Evolutionary conservation across 2,329 filamentous ascomycete genomes (phyloP).

Genomic region (Colletotrichum sp.): DNA sequence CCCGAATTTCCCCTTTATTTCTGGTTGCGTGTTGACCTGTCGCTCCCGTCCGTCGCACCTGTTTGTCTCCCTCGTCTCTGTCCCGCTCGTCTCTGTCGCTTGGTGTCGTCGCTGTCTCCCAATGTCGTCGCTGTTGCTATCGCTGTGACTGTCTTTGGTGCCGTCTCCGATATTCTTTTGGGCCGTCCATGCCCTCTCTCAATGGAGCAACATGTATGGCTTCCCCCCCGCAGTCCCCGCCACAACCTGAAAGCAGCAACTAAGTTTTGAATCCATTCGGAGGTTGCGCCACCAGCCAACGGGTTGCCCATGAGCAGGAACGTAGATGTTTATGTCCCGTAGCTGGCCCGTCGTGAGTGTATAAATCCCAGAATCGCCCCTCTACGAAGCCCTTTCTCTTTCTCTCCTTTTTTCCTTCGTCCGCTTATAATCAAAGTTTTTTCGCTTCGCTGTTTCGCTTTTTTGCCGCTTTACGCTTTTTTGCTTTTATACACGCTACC

Average conservation of each 20-base stretch:
- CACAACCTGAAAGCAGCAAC: neutral
- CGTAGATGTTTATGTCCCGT: neutral
- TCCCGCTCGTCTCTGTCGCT: neutral
- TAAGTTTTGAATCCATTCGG: neutral
- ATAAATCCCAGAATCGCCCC: neutral
- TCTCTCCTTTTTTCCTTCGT: neutral
- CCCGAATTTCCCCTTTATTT: neutral
- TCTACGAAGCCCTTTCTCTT: neutral
- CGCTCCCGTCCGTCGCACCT: neutral
- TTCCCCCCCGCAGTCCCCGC: too few relatives aligned
- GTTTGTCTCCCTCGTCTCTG: neutral
- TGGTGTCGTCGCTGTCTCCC: neutral
- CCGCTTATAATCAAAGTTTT: neutral
- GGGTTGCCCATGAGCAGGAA: neutral
- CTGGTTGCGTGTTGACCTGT: fast-evolving
- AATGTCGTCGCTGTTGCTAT: neutral
- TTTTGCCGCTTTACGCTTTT: neutral
- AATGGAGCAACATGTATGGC: neutral
- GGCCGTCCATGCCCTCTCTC: neutral
- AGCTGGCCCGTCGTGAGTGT: neutral
- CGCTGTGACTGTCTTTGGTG: neutral
- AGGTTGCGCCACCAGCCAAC: neutral
- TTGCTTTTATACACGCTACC: neutral
- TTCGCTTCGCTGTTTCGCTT: neutral
- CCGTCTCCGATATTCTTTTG: neutral